Base-by-base conservation (phyloP, 1,284 basidiomycete genomes). In the Leccinum pachyderme region DNA sequence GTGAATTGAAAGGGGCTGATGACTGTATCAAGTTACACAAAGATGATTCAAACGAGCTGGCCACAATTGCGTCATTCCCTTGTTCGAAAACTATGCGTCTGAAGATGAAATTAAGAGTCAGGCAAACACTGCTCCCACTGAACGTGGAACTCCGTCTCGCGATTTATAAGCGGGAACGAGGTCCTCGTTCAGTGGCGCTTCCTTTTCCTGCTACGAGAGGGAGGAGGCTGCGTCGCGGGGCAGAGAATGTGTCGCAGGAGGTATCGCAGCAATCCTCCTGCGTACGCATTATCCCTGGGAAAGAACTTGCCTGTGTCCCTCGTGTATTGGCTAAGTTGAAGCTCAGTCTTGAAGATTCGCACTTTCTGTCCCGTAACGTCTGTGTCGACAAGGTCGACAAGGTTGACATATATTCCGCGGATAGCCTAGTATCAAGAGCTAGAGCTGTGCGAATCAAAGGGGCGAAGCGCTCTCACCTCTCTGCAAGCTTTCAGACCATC, bases 371-470 rank as follows among this genome's bases (percentile, higher is more conserved):
- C 59, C 2, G 59, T 62, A 0, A 3, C 15, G 12, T 55, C 18
- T 0, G 29, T 37, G 22, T 66, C 61, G 5, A 63, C 55, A 4
- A 66, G 63, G 29, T 65, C 63, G 18, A 63, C 64, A 8, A 63
- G 59, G 5, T 63, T 63, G 12, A 64, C 62, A 2, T 47, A 11
- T 0, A 50, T 62, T 0, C 15, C 33, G 0, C 46, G 18, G 22
- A 66, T 31, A 0, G 52, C 59, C 63, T 63, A 9, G 12, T 1
- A 6, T 22, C n/a, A 7, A 18, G 9, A 29, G 44, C n/a, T 41
- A 3, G 2, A 44, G 8, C 7, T 1, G 9, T 2, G 7, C 5
- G n/a, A 24, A 18, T 3, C 7, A 2, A 15, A 29, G 7, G 2
- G 4, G 9, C 24, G 11, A 2, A 25, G 24, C 6, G 15, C 62